Base-by-base conservation (phyloP, 1,139 yeast genomes). In the Hansenula lynferdii region DNA sequence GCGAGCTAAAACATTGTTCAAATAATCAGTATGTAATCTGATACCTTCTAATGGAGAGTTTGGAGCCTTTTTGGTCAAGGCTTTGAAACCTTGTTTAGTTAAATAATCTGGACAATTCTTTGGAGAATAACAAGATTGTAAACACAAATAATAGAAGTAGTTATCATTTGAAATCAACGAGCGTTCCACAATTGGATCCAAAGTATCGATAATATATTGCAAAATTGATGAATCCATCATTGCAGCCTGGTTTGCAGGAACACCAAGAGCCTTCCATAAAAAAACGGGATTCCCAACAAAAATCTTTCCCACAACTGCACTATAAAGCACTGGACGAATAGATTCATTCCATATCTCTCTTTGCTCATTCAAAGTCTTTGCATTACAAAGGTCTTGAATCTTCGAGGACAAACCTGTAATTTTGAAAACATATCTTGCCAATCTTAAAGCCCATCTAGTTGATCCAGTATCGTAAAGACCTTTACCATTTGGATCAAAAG, bases 261-360 rank as follows among this genome's bases (percentile, higher is more conserved):
- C 95, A 14, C 95, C 95, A 33, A 85, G 70, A 0, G 95, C 95
- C 57, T 82, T 83, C 95, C 95, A 85, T 47, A 85, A 68, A 58
- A 85, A 85, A 24, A 84, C 61, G 11, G 92, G 90, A 60, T 84
- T 85, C n/a, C 90, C 90, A 35, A 85, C 75, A 42, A 85, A 65
- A 31, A 83, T 57, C 29, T 77, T 75, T 21, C 84, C 80, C 38
- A 84, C 80, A 34, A 82, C 51, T 15, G 86, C 85, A 54, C 81
- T 82, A 62, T 83, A 77, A 38, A 85, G 66, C 5, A 82, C 75
- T 5, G 92, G 92, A 45, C 80, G 76, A 42, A 85, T 69, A 38
- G 70, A 68, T 2, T 62, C 57, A 40, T 75, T 65, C 92, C 94
- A 85, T 41, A 85, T 70, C 40, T 61, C 58, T 42, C 61, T 62